Percentiles rank a stretch among this genome's conserved stretches.
phyloP scores from a whole-genome alignment of 139 green algal genomes.

The Chara braunii region DNA sequence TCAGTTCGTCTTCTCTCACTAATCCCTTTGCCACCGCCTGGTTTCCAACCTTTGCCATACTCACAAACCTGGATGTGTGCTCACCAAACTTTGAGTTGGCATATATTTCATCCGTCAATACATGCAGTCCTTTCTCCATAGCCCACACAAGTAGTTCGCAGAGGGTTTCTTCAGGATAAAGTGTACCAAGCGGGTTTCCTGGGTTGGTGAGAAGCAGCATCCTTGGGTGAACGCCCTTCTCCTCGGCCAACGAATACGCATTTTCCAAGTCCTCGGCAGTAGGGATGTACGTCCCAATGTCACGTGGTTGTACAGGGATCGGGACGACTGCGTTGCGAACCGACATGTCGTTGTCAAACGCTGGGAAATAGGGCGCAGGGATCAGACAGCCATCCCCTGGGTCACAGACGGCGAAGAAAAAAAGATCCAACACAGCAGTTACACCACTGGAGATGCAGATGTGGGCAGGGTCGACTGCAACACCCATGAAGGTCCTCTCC shows the following conservation, averaged over 20 bases:
- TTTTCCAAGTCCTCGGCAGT: constrained; percentile 9
- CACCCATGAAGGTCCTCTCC: constrained; percentile 28
- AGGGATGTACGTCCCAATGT: constrained; percentile 26
- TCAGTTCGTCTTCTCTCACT: background rate
- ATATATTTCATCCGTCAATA: constrained; percentile 30
- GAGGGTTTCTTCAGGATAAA: constrained; percentile 27
- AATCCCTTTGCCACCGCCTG: constrained; percentile 8
- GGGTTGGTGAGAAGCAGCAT: constrained; percentile 33
- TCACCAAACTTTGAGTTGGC: constrained; percentile 35
- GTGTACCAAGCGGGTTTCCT: constrained; percentile 20
- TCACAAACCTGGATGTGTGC: constrained; percentile 8
- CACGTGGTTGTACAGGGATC: constrained; percentile 23
- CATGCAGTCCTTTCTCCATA: constrained; percentile 8
- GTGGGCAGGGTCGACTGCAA: constrained; percentile 15
- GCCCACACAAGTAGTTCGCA: constrained; percentile 20
- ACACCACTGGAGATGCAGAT: constrained; percentile 27
- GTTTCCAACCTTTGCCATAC: constrained; percentile 2
- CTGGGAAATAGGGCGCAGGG: constrained; percentile 41
- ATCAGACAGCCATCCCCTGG: constrained; percentile 38
- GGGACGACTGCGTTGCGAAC: constrained; percentile 23
- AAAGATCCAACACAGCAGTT: constrained; percentile 24
- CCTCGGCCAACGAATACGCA: background rate
- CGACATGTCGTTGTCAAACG: constrained; percentile 46
- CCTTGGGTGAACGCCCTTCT: background rate
- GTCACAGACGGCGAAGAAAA: constrained; percentile 38